phyloP scores from a whole-genome alignment of 148 eudicot genomes.

The Chenopodium suecicum region DNA sequence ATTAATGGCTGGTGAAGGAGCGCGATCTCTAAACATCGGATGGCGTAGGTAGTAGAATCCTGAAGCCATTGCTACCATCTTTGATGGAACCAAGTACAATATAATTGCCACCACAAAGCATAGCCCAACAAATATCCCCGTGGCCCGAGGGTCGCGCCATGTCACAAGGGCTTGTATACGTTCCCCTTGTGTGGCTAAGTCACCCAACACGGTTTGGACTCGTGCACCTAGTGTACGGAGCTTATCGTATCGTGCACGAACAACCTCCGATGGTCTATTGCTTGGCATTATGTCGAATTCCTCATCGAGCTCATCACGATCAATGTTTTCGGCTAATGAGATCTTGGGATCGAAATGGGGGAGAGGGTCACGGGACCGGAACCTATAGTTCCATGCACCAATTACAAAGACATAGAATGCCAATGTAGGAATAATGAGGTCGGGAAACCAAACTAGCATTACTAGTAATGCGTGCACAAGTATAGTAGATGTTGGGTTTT shows the following conservation, averaged over 20 bases:
- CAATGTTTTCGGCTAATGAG: constrained; percentile 67
- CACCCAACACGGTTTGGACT: constrained; percentile 67
- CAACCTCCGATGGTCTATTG: constrained; percentile 48
- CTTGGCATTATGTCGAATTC: constrained; percentile 79
- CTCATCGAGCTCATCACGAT: constrained; percentile 83
- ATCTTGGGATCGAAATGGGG: constrained; percentile 83
- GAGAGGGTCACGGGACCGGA: constrained; percentile 44
- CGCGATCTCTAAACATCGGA: constrained; percentile 78
- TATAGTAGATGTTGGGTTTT: constrained; percentile 77
- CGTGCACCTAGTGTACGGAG: constrained; percentile 70
- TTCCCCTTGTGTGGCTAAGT: constrained; percentile 83
- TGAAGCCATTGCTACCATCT: constrained; percentile 89
- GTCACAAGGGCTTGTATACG: constrained; percentile 76
- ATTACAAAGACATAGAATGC: constrained; percentile 74
- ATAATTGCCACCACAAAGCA: constrained; percentile 74
- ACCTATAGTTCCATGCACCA: constrained; percentile 85
- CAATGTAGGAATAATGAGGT: constrained; percentile 74
- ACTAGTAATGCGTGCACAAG: constrained; percentile 84
- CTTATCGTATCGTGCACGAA: constrained; percentile 79
- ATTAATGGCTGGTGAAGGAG: constrained; percentile 79
- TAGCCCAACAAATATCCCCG: constrained; percentile 76
- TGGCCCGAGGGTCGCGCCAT: constrained; percentile 91
- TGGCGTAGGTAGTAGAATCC: constrained; percentile 85
- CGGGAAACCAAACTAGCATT: constrained; percentile 91
- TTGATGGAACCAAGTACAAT: constrained; percentile 71